Base-by-base conservation (phyloP, 768 basidiomycete species). In the Boletus patriciae region DNA sequence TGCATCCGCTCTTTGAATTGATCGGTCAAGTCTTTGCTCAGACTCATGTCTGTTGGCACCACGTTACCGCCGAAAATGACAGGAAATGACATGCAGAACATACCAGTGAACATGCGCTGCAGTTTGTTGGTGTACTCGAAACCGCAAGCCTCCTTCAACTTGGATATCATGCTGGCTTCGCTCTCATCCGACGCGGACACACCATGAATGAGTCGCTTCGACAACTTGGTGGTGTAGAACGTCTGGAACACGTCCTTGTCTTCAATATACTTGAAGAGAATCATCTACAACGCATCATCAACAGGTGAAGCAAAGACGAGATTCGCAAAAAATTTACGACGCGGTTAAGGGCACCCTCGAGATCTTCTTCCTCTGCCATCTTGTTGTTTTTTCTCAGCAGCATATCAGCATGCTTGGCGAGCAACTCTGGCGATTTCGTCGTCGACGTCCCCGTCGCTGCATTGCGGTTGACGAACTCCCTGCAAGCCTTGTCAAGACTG, bases 191-290 rank as follows among this genome's bases (percentile, higher is more conserved):
- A 98, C 8, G 92, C 92, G 12, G 94, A 98, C 3, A 90, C 85
- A 13, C 85, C 85, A 62, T 92, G 87, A 63, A 99, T 93, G 25
- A 99, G 85, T 58, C 96, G 93, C 70, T 91, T 92, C 36, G 92
- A 92, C 23, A 98, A 75, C 72, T 92, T 95, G 60, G 92, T 96
- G 16, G 89, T 90, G 76, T 99, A 98, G 80, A 96, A 98, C 18
- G 90, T 90, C 69, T 96, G 94, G 85, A 98, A 99, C 13, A 98
- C 92, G 62, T 99, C 96, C 78, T 97, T 97, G 79, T 98, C 95
- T 70, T 95, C 93, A 65, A 98, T 89, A 74, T 97, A 98, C 71
- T 94, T 94, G 89, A 99, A 97, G 47, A 98, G 77, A 15, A 92
- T 81, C 94, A 98, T 97, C 96, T 98, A 67, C 3, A 60, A 37